These are phyloP conservation scores for Yamadazyma diddensiae DNA, from an alignment of 1,139 yeast species.

Conservation along the genomic window DNA sequence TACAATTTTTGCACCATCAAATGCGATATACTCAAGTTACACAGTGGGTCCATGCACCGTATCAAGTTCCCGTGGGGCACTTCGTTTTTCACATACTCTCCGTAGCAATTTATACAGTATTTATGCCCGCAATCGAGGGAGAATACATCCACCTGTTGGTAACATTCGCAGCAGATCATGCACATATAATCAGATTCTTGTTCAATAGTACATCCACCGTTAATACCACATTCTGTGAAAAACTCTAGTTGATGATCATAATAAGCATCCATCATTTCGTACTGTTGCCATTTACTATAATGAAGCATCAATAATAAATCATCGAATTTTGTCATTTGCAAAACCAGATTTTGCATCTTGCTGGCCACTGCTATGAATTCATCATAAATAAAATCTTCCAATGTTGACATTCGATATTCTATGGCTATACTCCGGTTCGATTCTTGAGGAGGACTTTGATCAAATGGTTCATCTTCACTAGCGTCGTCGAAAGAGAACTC, in stretches of 20 bases:
- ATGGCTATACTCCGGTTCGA: slow-evolving; percentile 2
- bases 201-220: slow-evolving; percentile 9
- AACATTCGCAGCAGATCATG: slow-evolving; percentile 67
- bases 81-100: slow-evolving; percentile 52
- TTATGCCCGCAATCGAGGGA: slow-evolving; percentile 66
- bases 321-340: slow-evolving; percentile 17
- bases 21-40: slow-evolving; percentile 36
- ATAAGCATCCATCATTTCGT: slow-evolving; percentile 64
- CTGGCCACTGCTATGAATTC: slow-evolving; percentile 8
- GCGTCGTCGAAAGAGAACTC: slow-evolving; percentile 17
- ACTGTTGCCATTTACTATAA: slow-evolving; percentile 70
- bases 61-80: slow-evolving; percentile 56
- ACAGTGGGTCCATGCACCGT: slow-evolving; percentile 56
- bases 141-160: slow-evolving; percentile 39
- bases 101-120: slow-evolving; percentile 68
- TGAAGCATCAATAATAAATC: slow-evolving; percentile 55
- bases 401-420: slow-evolving; percentile 4
- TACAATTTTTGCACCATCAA: slow-evolving; percentile 13
- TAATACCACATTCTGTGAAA: slow-evolving; percentile 48
- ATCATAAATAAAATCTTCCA: slow-evolving; percentile 7
- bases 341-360: slow-evolving; percentile 5
- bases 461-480: slow-evolving; percentile 9
- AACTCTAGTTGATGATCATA: slow-evolving; percentile 52
- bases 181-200: slow-evolving; percentile 44
- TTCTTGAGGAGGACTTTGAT: slow-evolving; percentile 4